A percentile compares a stretch with the other conserved stretches of the same genome.
Evolutionary conservation across 176 grass and related monocot species (phyloP).

Genomic region (Zoysia japonica): DNA sequence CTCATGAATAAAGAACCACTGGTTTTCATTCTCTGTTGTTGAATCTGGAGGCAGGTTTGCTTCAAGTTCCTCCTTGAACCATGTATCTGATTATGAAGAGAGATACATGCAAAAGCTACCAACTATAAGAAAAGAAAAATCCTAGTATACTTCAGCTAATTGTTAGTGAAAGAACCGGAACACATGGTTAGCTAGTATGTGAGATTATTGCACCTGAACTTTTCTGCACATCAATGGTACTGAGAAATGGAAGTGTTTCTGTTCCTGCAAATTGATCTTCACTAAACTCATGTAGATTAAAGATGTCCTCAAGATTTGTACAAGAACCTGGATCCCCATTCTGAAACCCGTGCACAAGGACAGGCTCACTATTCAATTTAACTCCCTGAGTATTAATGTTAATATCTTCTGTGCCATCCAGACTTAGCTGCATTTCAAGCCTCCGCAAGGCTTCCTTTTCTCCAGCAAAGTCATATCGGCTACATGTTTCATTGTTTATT

Average conservation of each 20-base stretch:
- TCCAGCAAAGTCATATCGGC: slow-evolving; percentile 43
- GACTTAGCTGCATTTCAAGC: slow-evolving; percentile 51
- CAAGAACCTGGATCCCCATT: slow-evolving; percentile 33
- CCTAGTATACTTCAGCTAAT: too few species aligned
- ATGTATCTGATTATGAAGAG: slow-evolving; percentile 46
- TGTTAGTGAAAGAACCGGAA: too few species aligned
- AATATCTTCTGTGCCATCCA: slow-evolving; percentile 48
- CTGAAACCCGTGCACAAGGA: slow-evolving; percentile 15
- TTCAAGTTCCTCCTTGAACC: slow-evolving; percentile 68
- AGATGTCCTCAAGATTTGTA: slow-evolving; percentile 40
- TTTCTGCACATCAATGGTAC: slow-evolving; percentile 60
- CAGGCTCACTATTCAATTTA: slow-evolving; percentile 32
- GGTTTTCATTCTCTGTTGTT: slow-evolving; percentile 42
- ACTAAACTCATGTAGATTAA: slow-evolving; percentile 34
- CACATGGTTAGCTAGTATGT: too few species aligned
- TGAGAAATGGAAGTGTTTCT: slow-evolving; percentile 18
- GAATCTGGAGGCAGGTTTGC: slow-evolving; percentile 38
- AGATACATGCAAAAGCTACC: too few species aligned
- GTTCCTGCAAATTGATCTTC: slow-evolving; percentile 30
- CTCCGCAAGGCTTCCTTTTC: slow-evolving; percentile 38
- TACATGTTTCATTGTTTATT: slow-evolving; percentile 39
- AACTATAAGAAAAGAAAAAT: too few species aligned
- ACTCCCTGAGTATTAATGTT: neutral
- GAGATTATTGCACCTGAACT: slow-evolving; percentile 44
- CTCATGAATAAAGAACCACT: slow-evolving; percentile 56